These are phyloP conservation scores for Aureobasidium subglaciale DNA, from an alignment of 2,329 filamentous ascomycete genomes.

Conservation along the genomic window DNA sequence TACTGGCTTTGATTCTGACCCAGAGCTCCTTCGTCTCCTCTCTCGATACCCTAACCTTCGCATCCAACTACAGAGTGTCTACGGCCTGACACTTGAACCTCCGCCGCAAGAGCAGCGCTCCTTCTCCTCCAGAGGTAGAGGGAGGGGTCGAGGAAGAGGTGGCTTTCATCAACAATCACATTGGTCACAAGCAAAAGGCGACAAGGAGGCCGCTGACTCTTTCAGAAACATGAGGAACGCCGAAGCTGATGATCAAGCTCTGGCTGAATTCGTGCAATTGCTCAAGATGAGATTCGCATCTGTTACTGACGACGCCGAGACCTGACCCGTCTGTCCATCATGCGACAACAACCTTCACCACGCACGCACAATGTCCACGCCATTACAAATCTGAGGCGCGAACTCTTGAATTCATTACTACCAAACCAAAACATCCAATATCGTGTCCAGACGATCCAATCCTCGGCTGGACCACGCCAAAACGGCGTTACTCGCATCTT, in stretches of 20 bases:
- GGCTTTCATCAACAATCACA: slow-evolving; percentile 22
- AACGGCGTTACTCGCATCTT: background rate
- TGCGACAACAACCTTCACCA: background rate
- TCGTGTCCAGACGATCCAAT: background rate
- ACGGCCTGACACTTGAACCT: slow-evolving; percentile 30
- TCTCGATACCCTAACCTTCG: slow-evolving; percentile 28
- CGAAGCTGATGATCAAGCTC: slow-evolving; percentile 29
- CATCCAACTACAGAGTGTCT: slow-evolving; percentile 28
- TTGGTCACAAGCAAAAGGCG: slow-evolving; percentile 33
- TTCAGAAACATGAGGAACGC: slow-evolving; percentile 25
- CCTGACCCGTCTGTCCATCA: background rate
- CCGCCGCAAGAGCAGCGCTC: slow-evolving; percentile 24
- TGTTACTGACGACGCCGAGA: background rate
- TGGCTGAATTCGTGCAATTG: slow-evolving; percentile 38
- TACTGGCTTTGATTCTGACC: slow-evolving; percentile 26
- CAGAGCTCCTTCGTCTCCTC: slow-evolving; percentile 28
- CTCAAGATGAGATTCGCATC: slow-evolving; percentile 35
- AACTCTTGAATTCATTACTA: background rate
- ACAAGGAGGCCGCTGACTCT: slow-evolving; percentile 27
- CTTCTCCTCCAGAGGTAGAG: slow-evolving; percentile 6
- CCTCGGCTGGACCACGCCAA: background rate
- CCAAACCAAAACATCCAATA: background rate
- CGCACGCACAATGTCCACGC: background rate
- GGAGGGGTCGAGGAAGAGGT: slow-evolving; percentile 18
- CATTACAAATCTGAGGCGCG: background rate